These are phyloP conservation scores for Aquilaria sinensis DNA, from an alignment of 345 rosid species.

Conservation along the genomic window DNA sequence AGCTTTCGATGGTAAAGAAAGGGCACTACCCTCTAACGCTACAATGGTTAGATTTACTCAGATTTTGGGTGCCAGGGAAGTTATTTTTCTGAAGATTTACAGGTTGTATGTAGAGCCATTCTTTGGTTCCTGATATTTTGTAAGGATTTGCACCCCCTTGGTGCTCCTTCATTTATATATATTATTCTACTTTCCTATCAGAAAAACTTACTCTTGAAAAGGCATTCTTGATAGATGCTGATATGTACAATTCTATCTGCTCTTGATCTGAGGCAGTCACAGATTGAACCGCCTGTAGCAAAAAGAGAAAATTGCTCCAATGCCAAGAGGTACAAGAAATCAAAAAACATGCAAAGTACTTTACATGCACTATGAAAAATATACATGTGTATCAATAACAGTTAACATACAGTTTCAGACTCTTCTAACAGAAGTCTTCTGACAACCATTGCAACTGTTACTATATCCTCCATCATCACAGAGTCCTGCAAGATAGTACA, in stretches of 20 bases:
- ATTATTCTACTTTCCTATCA: too few species aligned
- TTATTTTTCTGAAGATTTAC: too few species aligned
- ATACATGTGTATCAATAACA: too few species aligned
- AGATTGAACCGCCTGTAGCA: conserved; percentile 61
- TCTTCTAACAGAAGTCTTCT: conserved; percentile 90
- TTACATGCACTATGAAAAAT: too few species aligned
- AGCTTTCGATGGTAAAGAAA: too few species aligned
- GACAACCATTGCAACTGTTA: conserved; percentile 77
- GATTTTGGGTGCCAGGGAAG: too few species aligned
- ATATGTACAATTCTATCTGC: conserved; percentile 78
- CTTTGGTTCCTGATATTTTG: too few species aligned
- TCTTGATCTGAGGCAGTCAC: conserved; percentile 55
- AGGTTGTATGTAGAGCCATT: too few species aligned
- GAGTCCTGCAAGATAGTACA: conserved; percentile 42
- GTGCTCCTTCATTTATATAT: too few species aligned
- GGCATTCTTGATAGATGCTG: conserved; percentile 73
- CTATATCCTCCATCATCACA: conserved; percentile 62
- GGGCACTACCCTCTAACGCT: too few species aligned
- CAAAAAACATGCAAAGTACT: background rate
- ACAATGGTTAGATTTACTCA: too few species aligned
- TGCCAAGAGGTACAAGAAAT: background rate
- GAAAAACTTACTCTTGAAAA: conserved; percentile 63
- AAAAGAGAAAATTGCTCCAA: conserved; percentile 18
- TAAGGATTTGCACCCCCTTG: too few species aligned
- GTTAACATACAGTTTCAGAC: conserved; percentile 59